Evolutionary conservation across 805 yeast genomes (phyloP).

Genomic region (Starmerella vaccinii): DNA sequence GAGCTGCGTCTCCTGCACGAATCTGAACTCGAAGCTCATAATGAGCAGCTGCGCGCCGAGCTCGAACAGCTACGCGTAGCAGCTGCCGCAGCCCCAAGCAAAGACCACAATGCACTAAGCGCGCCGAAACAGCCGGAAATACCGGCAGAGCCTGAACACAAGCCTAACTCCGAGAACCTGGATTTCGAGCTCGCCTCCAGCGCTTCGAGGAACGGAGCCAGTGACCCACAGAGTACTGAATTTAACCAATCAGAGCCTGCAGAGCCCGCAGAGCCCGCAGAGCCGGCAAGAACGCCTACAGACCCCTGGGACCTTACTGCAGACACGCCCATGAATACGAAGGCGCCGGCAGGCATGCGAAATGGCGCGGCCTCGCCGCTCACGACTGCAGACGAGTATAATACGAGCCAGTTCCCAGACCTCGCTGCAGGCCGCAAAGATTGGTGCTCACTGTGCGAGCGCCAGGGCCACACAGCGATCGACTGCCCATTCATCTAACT

Average conservation of each 20-base stretch:
- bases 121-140: not conserved
- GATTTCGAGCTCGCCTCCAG: too few relatives aligned
- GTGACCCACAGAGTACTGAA: too few relatives aligned
- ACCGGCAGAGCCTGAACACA: too few relatives aligned
- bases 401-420: slow-evolving; percentile 34
- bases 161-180: too few relatives aligned
- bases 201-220: too few relatives aligned
- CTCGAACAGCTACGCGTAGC: not conserved
- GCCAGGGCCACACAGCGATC: slow-evolving; percentile 75
- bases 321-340: not conserved
- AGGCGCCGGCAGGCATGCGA: not conserved
- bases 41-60: slow-evolving; percentile 10
- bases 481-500: slow-evolving; percentile 60
- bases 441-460: slow-evolving; percentile 93
- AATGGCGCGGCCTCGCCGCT: not conserved
- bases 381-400: not conserved
- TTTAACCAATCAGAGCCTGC: too few relatives aligned
- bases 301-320: slow-evolving; percentile 1
- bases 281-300: too few relatives aligned
- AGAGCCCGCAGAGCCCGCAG: too few relatives aligned
- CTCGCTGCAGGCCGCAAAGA: slow-evolving; percentile 62
- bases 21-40: slow-evolving; percentile 18
- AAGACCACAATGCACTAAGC: not conserved
- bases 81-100: not conserved
- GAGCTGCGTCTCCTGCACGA: slow-evolving; percentile 20